Base-by-base conservation (phyloP, 139 green algal genomes). In the Chlamydomonas schloesseri region DNA sequence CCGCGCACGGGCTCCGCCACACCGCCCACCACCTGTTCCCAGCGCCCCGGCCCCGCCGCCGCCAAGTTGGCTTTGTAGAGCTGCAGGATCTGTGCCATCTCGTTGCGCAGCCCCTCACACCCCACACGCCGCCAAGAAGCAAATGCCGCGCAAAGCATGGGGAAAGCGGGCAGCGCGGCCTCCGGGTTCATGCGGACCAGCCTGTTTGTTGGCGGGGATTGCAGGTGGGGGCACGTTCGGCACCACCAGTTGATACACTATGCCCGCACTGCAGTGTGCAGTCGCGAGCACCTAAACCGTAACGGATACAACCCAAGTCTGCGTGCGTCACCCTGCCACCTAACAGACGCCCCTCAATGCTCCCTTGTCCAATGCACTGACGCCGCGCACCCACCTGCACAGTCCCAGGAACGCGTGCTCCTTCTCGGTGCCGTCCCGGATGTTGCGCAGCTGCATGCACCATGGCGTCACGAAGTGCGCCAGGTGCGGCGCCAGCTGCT, bases 361-460 rank as follows among this genome's bases (percentile, higher is more conserved):
- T n/a, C n/a, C n/a, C n/a, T n/a, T n/a, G n/a, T n/a, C n/a, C n/a
- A n/a, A n/a, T n/a, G n/a, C n/a, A n/a, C n/a, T n/a, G n/a, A 50
- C 42, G 42, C 42, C 42, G 42, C 42, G 42, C 42, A 24, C 69
- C 6, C 68, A 86, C 71, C 86, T 71, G 82, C 91, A 94, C 17
- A 99, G 90, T 18, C 97, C 97, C 71, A 93, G 70, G 89, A 99
- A 98, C 0, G 95, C 96, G 24, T 94, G 83, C 90, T 99, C 97
- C 94, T 99, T 99, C 90, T 99, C 97, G 0, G 95, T 82, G 72
- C 97, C 97, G 86, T 99, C 97, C 17, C 96, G 86, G 17, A 99
- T 91, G 46, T 89, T 94, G 15, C 95, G 89, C 81, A 99, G 91
- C 71, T 90, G 86, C 21, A n/a, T 26, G 84, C 96, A 99, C 97